These are phyloP conservation scores for Populus trichocarpa DNA, from an alignment of 441 rosid genomes.

Conservation along the genomic window DNA sequence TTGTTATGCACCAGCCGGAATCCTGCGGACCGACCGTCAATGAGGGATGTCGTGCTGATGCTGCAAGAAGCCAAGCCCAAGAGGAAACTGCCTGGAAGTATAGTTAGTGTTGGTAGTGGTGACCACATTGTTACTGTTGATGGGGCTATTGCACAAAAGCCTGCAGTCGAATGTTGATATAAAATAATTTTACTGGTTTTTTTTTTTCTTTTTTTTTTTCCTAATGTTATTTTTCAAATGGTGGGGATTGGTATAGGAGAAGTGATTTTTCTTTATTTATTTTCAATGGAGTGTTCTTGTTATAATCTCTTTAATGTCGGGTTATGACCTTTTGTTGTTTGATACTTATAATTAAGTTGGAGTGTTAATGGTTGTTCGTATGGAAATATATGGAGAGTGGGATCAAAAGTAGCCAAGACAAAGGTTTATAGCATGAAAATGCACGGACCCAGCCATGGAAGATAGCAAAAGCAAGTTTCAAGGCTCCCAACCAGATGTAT, in stretches of 20 bases:
- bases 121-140: constrained; percentile 19
- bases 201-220: constrained; percentile 6
- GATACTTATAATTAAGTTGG: background rate
- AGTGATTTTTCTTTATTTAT: constrained; percentile 28
- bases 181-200: constrained; percentile 12
- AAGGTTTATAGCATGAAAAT: background rate
- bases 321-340: background rate
- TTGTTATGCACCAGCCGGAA: constrained; percentile 71
- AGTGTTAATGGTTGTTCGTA: background rate
- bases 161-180: constrained; percentile 45
- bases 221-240: constrained; percentile 18
- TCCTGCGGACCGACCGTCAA: constrained; percentile 85
- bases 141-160: constrained; percentile 40
- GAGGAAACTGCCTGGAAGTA: constrained; percentile 49
- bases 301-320: constrained; percentile 5
- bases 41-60: constrained; percentile 95
- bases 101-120: constrained; percentile 18
- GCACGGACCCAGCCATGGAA: background rate
- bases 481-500: too few relatives aligned
- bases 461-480: too few relatives aligned
- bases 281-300: constrained; percentile 33
- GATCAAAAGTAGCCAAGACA: background rate
- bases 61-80: constrained; percentile 86
- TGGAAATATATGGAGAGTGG: background rate
- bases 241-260: constrained; percentile 64